These are phyloP conservation scores for Hypsizygus marmoreus DNA, from an alignment of 768 basidiomycete species.

Conservation along the genomic window DNA sequence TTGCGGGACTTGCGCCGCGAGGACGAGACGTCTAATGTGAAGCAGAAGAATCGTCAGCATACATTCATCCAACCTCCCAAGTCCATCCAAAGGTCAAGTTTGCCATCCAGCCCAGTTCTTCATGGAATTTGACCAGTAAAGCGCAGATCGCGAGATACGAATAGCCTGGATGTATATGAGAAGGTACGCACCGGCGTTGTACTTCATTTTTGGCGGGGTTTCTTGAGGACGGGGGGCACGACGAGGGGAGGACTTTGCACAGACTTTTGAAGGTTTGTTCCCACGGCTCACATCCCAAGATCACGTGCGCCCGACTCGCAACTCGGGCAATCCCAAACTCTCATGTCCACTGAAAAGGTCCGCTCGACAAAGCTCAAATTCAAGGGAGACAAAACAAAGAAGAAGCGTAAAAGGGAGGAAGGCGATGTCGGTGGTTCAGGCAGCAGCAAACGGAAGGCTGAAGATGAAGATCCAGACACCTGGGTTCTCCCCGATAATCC, in stretches of 20 bases:
- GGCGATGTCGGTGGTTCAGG: constrained; percentile 46
- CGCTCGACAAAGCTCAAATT: constrained; percentile 82
- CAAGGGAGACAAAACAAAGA: constrained; percentile 85
- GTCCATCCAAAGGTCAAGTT: constrained; percentile 43
- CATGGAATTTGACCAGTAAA: constrained; percentile 25
- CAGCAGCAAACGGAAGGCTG: constrained; percentile 51
- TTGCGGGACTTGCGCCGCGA: constrained; percentile 98
- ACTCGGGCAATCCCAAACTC: constrained; percentile 3
- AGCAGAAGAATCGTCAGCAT: constrained; percentile 32
- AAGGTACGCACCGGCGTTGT: constrained; percentile 72
- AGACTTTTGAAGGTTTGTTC: constrained; percentile 27
- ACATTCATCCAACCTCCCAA: constrained; percentile 17
- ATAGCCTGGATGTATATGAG: constrained; percentile 21
- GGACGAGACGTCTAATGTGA: constrained; percentile 75
- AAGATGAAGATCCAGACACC: constrained; percentile 68
- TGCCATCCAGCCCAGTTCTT: constrained; percentile 58
- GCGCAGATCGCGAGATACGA: constrained; percentile 24
- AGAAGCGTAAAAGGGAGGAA: constrained; percentile 75
- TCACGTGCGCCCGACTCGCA: constrained; percentile 31
- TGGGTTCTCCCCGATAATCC: constrained; percentile 79
- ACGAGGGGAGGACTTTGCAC: constrained; percentile 39
- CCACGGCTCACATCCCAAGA: constrained; percentile 31
- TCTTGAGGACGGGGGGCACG: constrained; percentile 66
- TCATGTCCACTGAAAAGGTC: constrained; percentile 45
- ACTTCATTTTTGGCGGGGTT: constrained; percentile 65